Percentiles rank a stretch among this genome's conserved stretches.
Evolutionary conservation across 2,329 filamentous ascomycete species (phyloP).

Genomic region (Fusarium oligoseptatum): DNA sequence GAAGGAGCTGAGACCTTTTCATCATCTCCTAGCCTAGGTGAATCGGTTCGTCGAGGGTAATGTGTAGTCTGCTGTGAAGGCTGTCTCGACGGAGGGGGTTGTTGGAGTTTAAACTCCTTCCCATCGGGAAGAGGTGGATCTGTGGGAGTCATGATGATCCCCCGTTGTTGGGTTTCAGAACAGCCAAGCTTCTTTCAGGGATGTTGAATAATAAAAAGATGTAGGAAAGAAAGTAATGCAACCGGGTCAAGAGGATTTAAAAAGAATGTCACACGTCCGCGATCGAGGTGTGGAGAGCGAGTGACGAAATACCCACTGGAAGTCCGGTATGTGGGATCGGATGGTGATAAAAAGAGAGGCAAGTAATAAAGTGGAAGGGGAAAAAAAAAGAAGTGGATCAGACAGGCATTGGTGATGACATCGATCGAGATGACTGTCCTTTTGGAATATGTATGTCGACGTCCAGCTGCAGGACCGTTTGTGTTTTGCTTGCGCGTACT

Average conservation of each 20-base stretch:
- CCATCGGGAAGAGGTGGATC: constrained; percentile 38
- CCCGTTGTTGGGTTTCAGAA: constrained; percentile 5
- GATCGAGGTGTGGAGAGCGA: constrained; percentile 29
- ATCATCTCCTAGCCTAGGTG: constrained; percentile 13
- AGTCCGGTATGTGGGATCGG: constrained; percentile 9
- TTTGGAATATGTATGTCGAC: constrained; percentile 9
- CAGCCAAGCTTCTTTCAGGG: constrained; percentile 2
- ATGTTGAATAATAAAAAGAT: constrained; percentile 4
- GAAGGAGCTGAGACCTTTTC: constrained; percentile 46
- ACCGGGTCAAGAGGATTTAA: constrained; percentile 3
- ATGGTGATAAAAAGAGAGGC: constrained; percentile 28
- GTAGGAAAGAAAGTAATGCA: neutral
- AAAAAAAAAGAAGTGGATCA: constrained; percentile 35
- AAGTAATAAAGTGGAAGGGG: constrained; percentile 9
- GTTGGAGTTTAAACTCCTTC: constrained; percentile 33
- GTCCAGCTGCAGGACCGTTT: constrained; percentile 8
- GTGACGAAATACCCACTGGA: constrained; percentile 32
- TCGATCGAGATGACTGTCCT: constrained; percentile 24
- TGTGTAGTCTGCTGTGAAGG: constrained; percentile 23
- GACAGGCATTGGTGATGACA: constrained; percentile 31
- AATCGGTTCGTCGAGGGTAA: constrained; percentile 14
- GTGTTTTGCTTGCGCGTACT: constrained; percentile 9
- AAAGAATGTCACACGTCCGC: constrained; percentile 5
- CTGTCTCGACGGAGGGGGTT: constrained; percentile 34
- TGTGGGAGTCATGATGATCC: constrained; percentile 34